These are phyloP conservation scores for Penicillium rolfsii DNA, from an alignment of 2,329 filamentous ascomycete species.

Conservation along the genomic window DNA sequence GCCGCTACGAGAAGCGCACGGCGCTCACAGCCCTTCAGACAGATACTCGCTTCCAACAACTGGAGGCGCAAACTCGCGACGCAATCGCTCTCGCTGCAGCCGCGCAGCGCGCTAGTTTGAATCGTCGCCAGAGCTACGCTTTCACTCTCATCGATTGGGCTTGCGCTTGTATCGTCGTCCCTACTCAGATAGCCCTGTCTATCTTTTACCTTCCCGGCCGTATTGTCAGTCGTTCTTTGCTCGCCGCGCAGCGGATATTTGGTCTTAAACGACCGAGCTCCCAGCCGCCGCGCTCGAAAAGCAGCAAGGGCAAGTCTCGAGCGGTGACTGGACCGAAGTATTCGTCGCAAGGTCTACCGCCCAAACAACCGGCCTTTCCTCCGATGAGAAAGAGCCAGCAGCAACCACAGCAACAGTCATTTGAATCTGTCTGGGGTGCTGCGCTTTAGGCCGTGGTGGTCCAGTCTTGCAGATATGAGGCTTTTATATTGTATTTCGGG, in stretches of 20 bases:
- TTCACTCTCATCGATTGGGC: slow-evolving; percentile 42
- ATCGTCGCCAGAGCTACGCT: slow-evolving; percentile 31
- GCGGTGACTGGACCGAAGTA: slow-evolving; percentile 5
- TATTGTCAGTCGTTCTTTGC: slow-evolving; percentile 26
- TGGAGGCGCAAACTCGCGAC: slow-evolving; percentile 74
- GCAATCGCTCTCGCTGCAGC: slow-evolving; percentile 79
- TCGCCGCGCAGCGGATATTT: slow-evolving; percentile 14
- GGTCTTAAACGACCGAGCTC: slow-evolving; percentile 7
- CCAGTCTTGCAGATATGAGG: not conserved
- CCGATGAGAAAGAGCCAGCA: not conserved
- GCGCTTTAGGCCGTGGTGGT: not conserved
- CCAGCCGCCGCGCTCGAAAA: slow-evolving; percentile 6
- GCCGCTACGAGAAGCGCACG: slow-evolving; percentile 88
- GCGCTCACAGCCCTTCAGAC: slow-evolving; percentile 74
- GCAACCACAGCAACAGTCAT: slow-evolving; percentile 12
- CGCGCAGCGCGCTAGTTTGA: slow-evolving; percentile 50
- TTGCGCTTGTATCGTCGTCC: slow-evolving; percentile 42
- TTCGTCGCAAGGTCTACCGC: slow-evolving; percentile 4
- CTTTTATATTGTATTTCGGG: not conserved
- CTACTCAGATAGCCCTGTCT: slow-evolving; percentile 37
- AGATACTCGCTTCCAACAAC: slow-evolving; percentile 71
- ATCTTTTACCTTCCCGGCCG: slow-evolving; percentile 38
- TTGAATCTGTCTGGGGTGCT: slow-evolving; percentile 2
- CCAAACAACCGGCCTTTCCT: slow-evolving; percentile 1
- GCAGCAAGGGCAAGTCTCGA: slow-evolving; percentile 31